A percentile compares a stretch with the other conserved stretches of the same genome.
Conservation (phyloP, 345 rosid genomes). For the Eutrema japonicum region DNA sequence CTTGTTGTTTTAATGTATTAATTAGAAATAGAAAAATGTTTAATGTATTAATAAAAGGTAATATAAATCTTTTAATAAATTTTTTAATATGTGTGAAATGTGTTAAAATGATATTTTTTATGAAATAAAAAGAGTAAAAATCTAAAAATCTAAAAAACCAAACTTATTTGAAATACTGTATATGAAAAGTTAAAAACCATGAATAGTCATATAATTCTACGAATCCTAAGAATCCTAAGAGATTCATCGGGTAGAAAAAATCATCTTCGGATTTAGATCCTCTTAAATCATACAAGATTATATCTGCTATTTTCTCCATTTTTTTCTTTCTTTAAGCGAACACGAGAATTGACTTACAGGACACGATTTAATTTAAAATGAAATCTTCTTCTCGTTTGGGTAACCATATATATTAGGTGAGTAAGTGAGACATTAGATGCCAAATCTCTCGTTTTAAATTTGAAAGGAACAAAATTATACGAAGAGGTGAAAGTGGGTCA, state of each 20-base stretch:
- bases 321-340: neutral
- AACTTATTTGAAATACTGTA: neutral
- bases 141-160: neutral
- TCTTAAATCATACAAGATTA: neutral
- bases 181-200: neutral
- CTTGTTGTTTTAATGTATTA: too few relatives aligned
- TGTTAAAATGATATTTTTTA: too few relatives aligned
- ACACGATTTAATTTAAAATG: neutral
- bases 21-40: too few relatives aligned
- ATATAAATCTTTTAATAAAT: too few relatives aligned
- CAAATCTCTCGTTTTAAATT: slow-evolving; percentile 5
- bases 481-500: slow-evolving; percentile 25
- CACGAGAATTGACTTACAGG: slow-evolving; percentile 28
- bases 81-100: too few relatives aligned
- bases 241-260: neutral
- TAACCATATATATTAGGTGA: slow-evolving; percentile 33
- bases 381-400: slow-evolving; percentile 7
- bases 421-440: neutral
- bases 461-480: neutral
- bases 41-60: too few relatives aligned
- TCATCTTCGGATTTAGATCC: neutral
- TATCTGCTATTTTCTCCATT: neutral
- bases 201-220: neutral
- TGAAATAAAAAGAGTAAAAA: too few relatives aligned
- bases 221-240: neutral